Evolutionary conservation across 176 grass and related monocot species (phyloP).

Genomic region (Bonia amplexicaulis): DNA sequence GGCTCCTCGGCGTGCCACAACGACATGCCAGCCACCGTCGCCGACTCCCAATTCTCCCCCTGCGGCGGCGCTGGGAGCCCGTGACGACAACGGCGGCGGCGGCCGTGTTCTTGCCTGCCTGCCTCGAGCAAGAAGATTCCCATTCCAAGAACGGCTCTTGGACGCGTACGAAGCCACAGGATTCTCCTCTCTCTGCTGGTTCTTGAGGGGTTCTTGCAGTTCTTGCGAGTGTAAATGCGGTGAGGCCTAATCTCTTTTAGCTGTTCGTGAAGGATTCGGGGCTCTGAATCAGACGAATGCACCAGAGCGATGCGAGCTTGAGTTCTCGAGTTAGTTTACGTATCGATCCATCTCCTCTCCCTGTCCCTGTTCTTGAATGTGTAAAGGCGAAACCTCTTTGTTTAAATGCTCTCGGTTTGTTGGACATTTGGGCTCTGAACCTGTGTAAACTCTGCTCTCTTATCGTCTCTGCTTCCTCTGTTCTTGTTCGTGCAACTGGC

Average conservation of each 20-base stretch:
- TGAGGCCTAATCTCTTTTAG: background rate
- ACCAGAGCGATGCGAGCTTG: background rate
- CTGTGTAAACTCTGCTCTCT: background rate
- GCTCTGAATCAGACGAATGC: background rate
- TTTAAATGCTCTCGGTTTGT: background rate
- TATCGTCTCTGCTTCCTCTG: background rate
- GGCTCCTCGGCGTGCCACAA: conserved; percentile 60
- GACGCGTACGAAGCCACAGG: background rate
- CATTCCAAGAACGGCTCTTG: background rate
- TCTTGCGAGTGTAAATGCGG: conserved; percentile 27
- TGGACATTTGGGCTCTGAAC: background rate
- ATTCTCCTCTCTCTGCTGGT: background rate
- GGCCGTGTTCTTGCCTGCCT: background rate
- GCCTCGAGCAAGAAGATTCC: background rate
- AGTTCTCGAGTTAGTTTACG: background rate
- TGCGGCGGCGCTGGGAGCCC: conserved; percentile 7
- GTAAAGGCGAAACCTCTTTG: background rate
- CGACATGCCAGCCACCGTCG: conserved; percentile 37
- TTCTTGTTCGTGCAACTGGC: background rate
- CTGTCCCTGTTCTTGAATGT: background rate
- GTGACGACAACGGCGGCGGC: background rate
- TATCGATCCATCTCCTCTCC: background rate
- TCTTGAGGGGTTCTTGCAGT: background rate
- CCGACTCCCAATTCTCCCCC: conserved; percentile 2
- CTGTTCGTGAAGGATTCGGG: background rate